These are phyloP conservation scores for Morella rubra DNA, from an alignment of 306 rosid genomes.

Conservation along the genomic window DNA sequence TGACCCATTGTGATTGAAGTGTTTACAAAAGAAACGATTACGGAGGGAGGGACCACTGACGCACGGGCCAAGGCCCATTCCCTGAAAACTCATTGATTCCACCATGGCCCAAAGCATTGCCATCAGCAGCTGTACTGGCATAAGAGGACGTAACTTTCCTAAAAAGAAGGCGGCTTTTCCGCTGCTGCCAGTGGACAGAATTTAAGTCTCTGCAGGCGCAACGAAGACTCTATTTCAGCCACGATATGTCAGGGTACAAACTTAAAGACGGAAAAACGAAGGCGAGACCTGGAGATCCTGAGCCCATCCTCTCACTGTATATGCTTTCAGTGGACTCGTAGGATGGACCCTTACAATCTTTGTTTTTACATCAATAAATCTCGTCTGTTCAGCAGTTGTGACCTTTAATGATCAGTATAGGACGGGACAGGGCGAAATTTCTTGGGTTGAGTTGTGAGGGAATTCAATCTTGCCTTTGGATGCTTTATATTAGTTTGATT, in stretches of 20 bases:
- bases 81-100: background rate
- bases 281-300: background rate
- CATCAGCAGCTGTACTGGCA: background rate
- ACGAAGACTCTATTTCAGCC: slow-evolving; percentile 19
- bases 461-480: too few relatives aligned
- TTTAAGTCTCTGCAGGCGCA: slow-evolving; percentile 32
- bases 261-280: background rate
- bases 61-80: slow-evolving; percentile 1
- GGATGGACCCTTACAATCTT: background rate
- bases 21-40: background rate
- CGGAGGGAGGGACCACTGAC: background rate
- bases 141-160: background rate
- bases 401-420: background rate
- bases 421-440: too few relatives aligned
- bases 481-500: too few relatives aligned
- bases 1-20: background rate
- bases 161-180: slow-evolving; percentile 10
- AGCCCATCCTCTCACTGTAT: background rate
- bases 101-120: background rate
- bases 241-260: slow-evolving; percentile 36
- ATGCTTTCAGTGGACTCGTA: background rate
- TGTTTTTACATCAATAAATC: background rate
- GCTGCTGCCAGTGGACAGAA: slow-evolving; percentile 11
- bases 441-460: too few relatives aligned
- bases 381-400: background rate